Evolutionary conservation across 768 basidiomycete species (phyloP).

Genomic region (Pulveroboletus sp.): DNA sequence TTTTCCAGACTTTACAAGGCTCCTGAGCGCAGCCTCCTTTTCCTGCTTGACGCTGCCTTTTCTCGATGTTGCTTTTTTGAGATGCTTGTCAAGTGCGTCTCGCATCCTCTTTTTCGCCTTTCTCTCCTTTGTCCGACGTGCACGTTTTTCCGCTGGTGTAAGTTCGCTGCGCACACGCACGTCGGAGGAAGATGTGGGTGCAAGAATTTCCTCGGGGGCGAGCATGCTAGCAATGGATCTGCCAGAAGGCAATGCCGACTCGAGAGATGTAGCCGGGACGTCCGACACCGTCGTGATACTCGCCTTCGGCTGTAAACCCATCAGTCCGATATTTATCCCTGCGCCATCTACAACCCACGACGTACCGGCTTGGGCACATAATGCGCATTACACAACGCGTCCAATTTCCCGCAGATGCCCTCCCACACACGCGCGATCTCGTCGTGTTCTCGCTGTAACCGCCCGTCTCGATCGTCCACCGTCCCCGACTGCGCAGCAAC

Average conservation of each 20-base stretch:
- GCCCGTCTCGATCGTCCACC: conserved; percentile 82
- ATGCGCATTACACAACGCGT: conserved; percentile 92
- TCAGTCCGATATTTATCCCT: neutral
- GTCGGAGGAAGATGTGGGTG: conserved; percentile 47
- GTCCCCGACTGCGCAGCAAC: conserved; percentile 57
- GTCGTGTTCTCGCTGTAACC: conserved; percentile 83
- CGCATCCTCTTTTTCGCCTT: conserved; percentile 71
- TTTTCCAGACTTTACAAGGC: conserved; percentile 78
- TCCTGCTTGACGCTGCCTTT: conserved; percentile 63
- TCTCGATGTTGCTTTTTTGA: conserved; percentile 35
- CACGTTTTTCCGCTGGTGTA: conserved; percentile 80
- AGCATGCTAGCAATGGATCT: conserved; percentile 76
- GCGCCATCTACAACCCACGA: conserved; percentile 4
- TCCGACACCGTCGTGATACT: conserved; percentile 83
- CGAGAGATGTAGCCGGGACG: conserved; percentile 75
- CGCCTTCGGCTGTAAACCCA: conserved; percentile 69
- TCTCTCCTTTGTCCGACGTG: conserved; percentile 62
- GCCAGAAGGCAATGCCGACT: conserved; percentile 87
- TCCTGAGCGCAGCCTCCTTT: conserved; percentile 81
- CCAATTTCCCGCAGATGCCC: conserved; percentile 80
- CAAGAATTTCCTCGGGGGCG: conserved; percentile 90
- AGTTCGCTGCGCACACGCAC: conserved; percentile 74
- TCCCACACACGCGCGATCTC: conserved; percentile 86
- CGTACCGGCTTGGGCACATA: conserved; percentile 91
- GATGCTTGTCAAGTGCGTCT: conserved; percentile 60